Percentiles rank a stretch among this genome's conserved stretches.
phyloP scores from a whole-genome alignment of 345 rosid genomes.

The Hirschfeldia incana region DNA sequence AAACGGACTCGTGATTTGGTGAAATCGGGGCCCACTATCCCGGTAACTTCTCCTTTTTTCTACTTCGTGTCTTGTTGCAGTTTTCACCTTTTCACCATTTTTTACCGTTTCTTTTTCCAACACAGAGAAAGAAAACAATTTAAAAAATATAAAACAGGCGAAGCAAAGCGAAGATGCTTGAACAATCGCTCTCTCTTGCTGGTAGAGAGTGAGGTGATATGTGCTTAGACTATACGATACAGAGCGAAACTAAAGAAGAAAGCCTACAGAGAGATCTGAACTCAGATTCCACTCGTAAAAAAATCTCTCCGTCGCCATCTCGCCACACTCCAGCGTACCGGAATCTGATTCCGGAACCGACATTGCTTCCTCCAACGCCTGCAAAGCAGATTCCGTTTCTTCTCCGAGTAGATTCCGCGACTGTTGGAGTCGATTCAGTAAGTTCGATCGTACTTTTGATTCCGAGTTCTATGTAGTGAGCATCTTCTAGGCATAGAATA shows the following conservation, averaged over 20 bases:
- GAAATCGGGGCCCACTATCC: constrained; percentile 3
- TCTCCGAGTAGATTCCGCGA: constrained; percentile 4
- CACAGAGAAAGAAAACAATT: not conserved
- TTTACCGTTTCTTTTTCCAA: not conserved
- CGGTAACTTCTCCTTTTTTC: not conserved
- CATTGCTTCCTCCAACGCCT: constrained; percentile 13
- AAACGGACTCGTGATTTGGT: not conserved
- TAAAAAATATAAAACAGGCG: not conserved
- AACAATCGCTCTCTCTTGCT: constrained; percentile 32
- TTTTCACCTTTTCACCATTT: constrained; percentile 3
- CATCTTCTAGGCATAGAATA: not conserved
- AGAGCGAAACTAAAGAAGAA: not conserved
- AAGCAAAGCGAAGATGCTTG: not conserved
- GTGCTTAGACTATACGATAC: constrained; percentile 14
- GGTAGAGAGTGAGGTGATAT: not conserved
- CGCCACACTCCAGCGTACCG: constrained; percentile 13
- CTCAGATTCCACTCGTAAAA: not conserved
- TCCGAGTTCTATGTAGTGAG: not conserved
- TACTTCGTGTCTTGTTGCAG: not conserved
- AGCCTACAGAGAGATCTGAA: constrained; percentile 25
- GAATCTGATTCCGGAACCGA: constrained; percentile 14
- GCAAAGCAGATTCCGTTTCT: constrained; percentile 7
- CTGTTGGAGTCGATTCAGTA: constrained; percentile 10
- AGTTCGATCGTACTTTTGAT: not conserved
- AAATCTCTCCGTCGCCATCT: not conserved